Base-by-base conservation (phyloP, 2,329 filamentous ascomycete species). In the Alternaria rosae region DNA sequence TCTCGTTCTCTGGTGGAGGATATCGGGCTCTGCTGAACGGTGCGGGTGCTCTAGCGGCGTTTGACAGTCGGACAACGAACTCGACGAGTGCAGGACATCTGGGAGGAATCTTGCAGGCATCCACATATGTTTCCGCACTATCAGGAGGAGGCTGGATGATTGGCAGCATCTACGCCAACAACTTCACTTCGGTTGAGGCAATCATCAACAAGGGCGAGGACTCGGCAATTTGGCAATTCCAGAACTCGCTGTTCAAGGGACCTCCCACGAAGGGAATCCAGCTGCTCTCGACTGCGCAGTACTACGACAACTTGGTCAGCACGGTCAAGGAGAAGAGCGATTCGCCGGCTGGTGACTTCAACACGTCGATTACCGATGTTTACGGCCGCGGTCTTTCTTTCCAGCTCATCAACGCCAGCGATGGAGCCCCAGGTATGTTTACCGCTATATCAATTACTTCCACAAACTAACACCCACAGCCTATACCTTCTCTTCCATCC, bases 21-120 rank as follows among this genome's bases (percentile, higher is more conserved):
- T 97, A 95, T 77, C 86, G 93, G 59, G 93, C 93, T n/a, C 84
- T 96, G 82, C 83, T 94, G 82, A 94, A 91, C 74, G 93, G 92
- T 38, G 93, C 90, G 15, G 93, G 93, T 62, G 90, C 90, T 44
- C 71, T 97, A 15, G 87, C 91, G 28, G 93, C 93, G 0, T 94
- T 93, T 68, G 93, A 97, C 77, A 86, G 80, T 70, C 87, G 93
- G 20, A 93, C 91, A 0, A 76, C 83, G 0, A 87, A 87, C 57
- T 83, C 89, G 3, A 91, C 87, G 0, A 80, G 72, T 8, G 72
- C 81, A 4, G 92, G 92, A 5, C 91, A 93, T 50, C 83, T 97
- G 23, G 92, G 93, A 53, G 93, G 93, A 5, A 81, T 97, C 66
- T 82, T 97, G 64, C 93, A 97, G 81, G 86, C 91, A 4, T 81